phyloP scores from a whole-genome alignment of 257 asterid genomes.

The Eustoma russellianum region DNA sequence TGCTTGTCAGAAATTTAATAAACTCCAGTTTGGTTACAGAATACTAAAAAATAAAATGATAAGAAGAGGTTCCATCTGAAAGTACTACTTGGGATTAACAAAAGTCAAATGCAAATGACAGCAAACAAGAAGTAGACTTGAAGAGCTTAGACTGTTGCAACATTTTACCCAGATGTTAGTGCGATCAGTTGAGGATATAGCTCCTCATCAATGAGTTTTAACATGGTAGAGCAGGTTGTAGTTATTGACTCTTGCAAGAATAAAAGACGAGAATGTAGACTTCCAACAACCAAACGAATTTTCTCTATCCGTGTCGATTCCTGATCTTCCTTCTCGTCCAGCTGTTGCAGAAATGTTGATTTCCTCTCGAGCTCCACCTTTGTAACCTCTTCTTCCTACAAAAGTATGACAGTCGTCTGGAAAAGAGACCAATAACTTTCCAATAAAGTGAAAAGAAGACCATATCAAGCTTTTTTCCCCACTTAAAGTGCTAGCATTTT shows the following conservation, averaged over 20 bases:
- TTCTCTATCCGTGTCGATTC: conserved; percentile 54
- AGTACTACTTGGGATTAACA: too few relatives aligned
- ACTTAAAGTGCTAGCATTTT: too few relatives aligned
- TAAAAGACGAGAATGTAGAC: conserved; percentile 41
- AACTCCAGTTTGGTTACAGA: too few relatives aligned
- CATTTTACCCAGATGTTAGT: conserved; percentile 61
- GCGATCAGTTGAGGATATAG: conserved; percentile 67
- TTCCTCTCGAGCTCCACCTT: conserved; percentile 56
- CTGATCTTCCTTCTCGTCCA: conserved; percentile 41
- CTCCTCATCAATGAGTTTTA: conserved; percentile 52
- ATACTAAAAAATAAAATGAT: too few relatives aligned
- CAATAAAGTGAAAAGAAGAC: too few relatives aligned
- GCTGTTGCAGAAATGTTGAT: conserved; percentile 46
- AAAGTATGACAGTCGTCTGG: not conserved
- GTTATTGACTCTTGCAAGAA: conserved; percentile 56
- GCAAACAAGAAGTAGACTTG: not conserved
- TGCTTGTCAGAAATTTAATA: too few relatives aligned
- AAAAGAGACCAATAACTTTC: too few relatives aligned
- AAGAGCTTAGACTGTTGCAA: too few relatives aligned
- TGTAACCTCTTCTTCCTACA: conserved; percentile 57
- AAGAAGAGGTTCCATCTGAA: too few relatives aligned
- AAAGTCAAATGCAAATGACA: not conserved
- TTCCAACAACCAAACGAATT: conserved; percentile 46
- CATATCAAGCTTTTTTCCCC: too few relatives aligned
- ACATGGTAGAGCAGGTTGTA: conserved; percentile 37